Conservation (phyloP, 2,329 filamentous ascomycete species). For the Sclerotinia minor region DNA sequence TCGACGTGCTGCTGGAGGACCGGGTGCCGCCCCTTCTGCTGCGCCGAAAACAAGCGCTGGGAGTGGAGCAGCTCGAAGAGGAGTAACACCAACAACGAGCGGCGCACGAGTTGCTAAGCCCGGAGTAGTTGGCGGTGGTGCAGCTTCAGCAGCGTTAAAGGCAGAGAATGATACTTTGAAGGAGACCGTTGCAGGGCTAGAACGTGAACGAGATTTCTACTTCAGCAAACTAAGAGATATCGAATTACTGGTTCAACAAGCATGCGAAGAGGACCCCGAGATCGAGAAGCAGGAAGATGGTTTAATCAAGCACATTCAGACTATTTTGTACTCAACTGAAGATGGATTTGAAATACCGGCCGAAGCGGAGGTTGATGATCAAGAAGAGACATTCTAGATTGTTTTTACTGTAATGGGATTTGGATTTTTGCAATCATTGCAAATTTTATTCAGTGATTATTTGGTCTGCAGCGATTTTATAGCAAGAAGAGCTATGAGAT, state of each 20-base stretch:
- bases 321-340: slow-evolving; percentile 96
- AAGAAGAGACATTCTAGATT: slow-evolving; percentile 75
- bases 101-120: slow-evolving; percentile 48
- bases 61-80: slow-evolving; percentile 47
- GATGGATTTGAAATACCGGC: slow-evolving; percentile 87
- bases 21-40: slow-evolving; percentile 50
- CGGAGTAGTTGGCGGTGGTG: slow-evolving; percentile 49
- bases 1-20: slow-evolving; percentile 73
- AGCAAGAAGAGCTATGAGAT: slow-evolving; percentile 29
- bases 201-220: slow-evolving; percentile 97
- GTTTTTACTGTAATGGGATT: slow-evolving; percentile 29
- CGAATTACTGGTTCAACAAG: slow-evolving; percentile 88
- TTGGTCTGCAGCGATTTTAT: slow-evolving; percentile 35
- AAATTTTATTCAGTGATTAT: slow-evolving; percentile 29
- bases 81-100: slow-evolving; percentile 46
- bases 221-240: slow-evolving; percentile 98
- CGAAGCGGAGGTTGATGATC: slow-evolving; percentile 64
- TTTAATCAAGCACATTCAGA: slow-evolving; percentile 92
- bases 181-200: slow-evolving; percentile 91
- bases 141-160: slow-evolving; percentile 70
- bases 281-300: slow-evolving; percentile 92
- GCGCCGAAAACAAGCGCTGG: slow-evolving; percentile 50
- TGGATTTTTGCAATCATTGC: slow-evolving; percentile 26
- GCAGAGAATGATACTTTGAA: slow-evolving; percentile 87
- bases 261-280: slow-evolving; percentile 88